These are phyloP conservation scores for Arxiozyma bovina DNA, from an alignment of 1,139 yeast genomes.

Conservation along the genomic window DNA sequence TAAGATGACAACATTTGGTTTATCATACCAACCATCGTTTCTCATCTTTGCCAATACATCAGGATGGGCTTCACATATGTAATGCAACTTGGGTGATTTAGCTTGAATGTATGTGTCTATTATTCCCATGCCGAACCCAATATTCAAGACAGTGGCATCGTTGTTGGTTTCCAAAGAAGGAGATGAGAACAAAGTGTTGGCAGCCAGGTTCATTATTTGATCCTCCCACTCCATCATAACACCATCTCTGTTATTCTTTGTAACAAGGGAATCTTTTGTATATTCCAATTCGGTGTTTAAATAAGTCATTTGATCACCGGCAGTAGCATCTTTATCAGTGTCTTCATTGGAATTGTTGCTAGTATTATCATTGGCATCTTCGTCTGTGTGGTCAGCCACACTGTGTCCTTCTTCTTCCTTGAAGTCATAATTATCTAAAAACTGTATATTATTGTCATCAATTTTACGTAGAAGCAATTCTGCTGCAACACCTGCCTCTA, in stretches of 20 bases:
- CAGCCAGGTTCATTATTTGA: conserved; percentile 70
- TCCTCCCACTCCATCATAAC: conserved; percentile 98
- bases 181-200: conserved; percentile 53
- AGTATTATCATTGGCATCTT: conserved; percentile 7
- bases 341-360: conserved; percentile 1
- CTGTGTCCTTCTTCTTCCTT: conserved; percentile 12
- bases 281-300: conserved; percentile 61
- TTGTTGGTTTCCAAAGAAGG: conserved; percentile 33
- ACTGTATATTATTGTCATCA: conserved; percentile 49
- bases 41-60: conserved; percentile 66
- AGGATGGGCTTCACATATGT: conserved; percentile 92
- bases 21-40: conserved; percentile 78
- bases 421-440: conserved; percentile 17
- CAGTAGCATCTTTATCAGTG: conserved; percentile 41
- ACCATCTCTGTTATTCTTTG: conserved; percentile 70
- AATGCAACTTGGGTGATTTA: conserved; percentile 55
- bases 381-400: neutral
- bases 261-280: conserved; percentile 60
- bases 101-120: conserved; percentile 71
- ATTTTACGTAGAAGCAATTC: conserved; percentile 72
- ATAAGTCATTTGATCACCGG: conserved; percentile 57
- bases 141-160: conserved; percentile 53
- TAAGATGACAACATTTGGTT: conserved; percentile 58
- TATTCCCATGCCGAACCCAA: conserved; percentile 96
- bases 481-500: conserved; percentile 86